These are phyloP conservation scores for Hevea brasiliensis DNA, from an alignment of 345 rosid species.

Conservation along the genomic window DNA sequence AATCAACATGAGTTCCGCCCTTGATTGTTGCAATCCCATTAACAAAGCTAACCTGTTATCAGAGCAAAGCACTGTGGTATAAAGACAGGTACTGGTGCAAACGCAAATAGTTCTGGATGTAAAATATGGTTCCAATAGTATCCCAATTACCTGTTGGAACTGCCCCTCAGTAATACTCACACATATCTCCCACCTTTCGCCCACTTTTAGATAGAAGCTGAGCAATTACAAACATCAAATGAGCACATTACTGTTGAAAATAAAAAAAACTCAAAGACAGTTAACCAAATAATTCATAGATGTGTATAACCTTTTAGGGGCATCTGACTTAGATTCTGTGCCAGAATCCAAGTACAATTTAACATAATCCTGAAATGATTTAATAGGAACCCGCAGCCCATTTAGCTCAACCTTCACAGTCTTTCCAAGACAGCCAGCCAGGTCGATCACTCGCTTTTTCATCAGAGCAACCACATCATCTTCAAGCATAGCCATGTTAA, in stretches of 20 bases:
- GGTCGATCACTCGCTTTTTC: slow-evolving; percentile 83
- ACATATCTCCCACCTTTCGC: slow-evolving; percentile 90
- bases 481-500: slow-evolving; percentile 74
- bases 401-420: slow-evolving; percentile 86
- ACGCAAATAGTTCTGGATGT: neutral
- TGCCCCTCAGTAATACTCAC: slow-evolving; percentile 87
- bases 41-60: slow-evolving; percentile 85
- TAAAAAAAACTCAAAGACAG: neutral
- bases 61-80: neutral
- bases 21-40: slow-evolving; percentile 84
- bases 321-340: slow-evolving; percentile 34
- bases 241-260: neutral
- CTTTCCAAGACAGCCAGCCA: slow-evolving; percentile 97
- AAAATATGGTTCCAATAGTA: neutral
- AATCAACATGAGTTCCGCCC: slow-evolving; percentile 99
- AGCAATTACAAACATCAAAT: slow-evolving; percentile 14
- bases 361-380: slow-evolving; percentile 77
- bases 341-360: slow-evolving; percentile 61
- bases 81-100: neutral
- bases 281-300: neutral
- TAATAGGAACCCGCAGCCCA: slow-evolving; percentile 67
- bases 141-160: slow-evolving; percentile 84
- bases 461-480: slow-evolving; percentile 91
- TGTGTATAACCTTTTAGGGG: slow-evolving; percentile 71
- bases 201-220: slow-evolving; percentile 70